These are phyloP conservation scores for Pleurozium schreberi DNA, from an alignment of 225 moss, liverwort and hornwort species.

Conservation along the genomic window DNA sequence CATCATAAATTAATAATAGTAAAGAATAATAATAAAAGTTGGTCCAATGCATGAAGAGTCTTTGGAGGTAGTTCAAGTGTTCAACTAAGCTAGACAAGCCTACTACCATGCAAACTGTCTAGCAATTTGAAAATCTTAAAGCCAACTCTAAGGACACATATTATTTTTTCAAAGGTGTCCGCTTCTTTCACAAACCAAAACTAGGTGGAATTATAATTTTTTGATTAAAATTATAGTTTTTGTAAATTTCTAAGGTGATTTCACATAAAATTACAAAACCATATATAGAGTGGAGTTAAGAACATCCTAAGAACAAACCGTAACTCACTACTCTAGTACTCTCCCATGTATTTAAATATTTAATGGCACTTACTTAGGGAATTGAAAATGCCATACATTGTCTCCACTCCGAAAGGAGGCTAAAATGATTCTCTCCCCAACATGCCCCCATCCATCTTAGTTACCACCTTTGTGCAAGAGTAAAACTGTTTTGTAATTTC, in stretches of 20 bases:
- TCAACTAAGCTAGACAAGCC: not conserved
- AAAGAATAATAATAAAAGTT: not conserved
- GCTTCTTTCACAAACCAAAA: not conserved
- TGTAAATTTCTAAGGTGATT: not conserved
- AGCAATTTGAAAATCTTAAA: not conserved
- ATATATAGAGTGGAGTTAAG: no score
- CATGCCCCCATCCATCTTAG: not conserved
- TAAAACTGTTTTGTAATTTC: not conserved
- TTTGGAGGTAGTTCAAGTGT: not conserved
- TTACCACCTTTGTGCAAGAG: not conserved
- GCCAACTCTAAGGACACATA: not conserved
- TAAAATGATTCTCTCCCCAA: not conserved
- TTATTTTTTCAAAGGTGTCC: not conserved
- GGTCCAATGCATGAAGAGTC: not conserved
- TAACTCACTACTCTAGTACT: rapidly evolving
- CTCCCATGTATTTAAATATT: not conserved
- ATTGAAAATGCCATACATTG: not conserved
- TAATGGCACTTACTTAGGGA: not conserved
- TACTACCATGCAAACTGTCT: not conserved
- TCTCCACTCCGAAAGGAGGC: not conserved
- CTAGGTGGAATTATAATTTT: not conserved
- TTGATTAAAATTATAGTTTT: not conserved
- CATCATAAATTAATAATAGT: no score
- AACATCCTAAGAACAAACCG: not conserved
- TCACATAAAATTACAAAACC: not conserved